A percentile compares a stretch with the other conserved stretches of the same genome.
Conservation (phyloP, 768 basidiomycete species). For the Chalciporus piperatus region DNA sequence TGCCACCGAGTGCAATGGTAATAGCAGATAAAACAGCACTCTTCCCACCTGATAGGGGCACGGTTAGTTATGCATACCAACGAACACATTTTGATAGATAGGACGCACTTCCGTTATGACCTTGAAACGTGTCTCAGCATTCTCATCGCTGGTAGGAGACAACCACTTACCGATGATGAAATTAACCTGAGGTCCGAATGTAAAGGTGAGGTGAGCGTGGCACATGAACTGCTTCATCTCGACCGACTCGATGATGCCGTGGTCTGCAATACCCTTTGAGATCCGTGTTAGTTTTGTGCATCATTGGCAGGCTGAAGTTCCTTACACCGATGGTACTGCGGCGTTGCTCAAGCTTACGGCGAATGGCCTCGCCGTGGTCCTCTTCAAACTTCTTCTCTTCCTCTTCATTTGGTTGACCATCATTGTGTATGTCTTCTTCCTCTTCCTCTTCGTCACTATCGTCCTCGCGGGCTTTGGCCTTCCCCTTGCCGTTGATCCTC, state of each 20-base stretch:
- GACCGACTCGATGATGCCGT: conserved; percentile 83
- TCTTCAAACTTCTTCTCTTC: conserved; percentile 69
- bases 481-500: conserved; percentile 33
- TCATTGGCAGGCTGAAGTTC: conserved; percentile 42
- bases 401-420: conserved; percentile 42
- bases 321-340: conserved; percentile 38
- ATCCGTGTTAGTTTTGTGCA: neutral
- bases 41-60: conserved; percentile 69
- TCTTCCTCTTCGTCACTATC: conserved; percentile 31
- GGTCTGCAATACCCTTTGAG: conserved; percentile 70
- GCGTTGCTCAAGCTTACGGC: conserved; percentile 48
- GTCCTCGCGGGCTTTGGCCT: conserved; percentile 26
- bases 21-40: conserved; percentile 93
- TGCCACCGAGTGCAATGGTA: conserved; percentile 91
- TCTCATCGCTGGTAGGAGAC: neutral
- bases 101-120: conserved; percentile 87
- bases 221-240: conserved; percentile 97
- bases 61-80: neutral
- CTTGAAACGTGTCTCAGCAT: conserved; percentile 35
- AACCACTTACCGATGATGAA: conserved; percentile 80
- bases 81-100: neutral
- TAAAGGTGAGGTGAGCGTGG: conserved; percentile 78
- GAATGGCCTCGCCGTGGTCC: conserved; percentile 54
- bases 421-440: conserved; percentile 34
- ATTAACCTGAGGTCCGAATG: conserved; percentile 92